Evolutionary conservation across 23 red algal genomes (phyloP), one percentile per base, ranked within the genome.

Genomic region (Gracilariopsis chorda): DNA sequence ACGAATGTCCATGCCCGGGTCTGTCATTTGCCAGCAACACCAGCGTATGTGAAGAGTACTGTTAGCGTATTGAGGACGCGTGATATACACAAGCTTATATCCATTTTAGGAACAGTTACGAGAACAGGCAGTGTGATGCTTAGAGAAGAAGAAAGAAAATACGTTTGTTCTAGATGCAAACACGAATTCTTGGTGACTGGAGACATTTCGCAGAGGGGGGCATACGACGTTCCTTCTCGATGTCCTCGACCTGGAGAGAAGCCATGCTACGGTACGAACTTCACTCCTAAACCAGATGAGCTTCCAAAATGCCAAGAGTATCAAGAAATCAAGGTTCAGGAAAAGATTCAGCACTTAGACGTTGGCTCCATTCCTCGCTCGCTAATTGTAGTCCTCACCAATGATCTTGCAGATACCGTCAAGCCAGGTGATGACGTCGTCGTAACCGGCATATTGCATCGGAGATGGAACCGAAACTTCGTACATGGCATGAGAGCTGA

Each of bases 341-440:
- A 98, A 64, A 83, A 91, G 41, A 75, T 98, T 48, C 91, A 98
- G 76, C 75, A 88, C 64, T 52, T 98, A 3, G 91, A 86, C n/a
- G 69, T 98, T 32, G 95, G 95, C 82, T 91, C 78, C 48, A 86
- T 98, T 39, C 95, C 95, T 21, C 91, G 95, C 16, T 98, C 95
- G 14, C 78, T 98, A 30, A 51, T 94, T 43, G 89, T 96, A 43
- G 71, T 96, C 28, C 93, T 99, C 28, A 91, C 93, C 36, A 90
- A 99, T 71, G 97, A 99, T 16, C 79, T 99, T 23, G 93, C 89
- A 34, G 97, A 95, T 42, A 88, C 82, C 16, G 93, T 87, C 75
- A 99, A 99, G 46, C 87, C 97, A 13, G 97, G 97, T 28, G 97
- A 99, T 78, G 97, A 99, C 33, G 90, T 95, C 41, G 87, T 94